Evolutionary conservation across 306 rosid genomes (phyloP), one percentile per base, ranked within the genome.

Genomic region (Cotoneaster glaucophyllus): DNA sequence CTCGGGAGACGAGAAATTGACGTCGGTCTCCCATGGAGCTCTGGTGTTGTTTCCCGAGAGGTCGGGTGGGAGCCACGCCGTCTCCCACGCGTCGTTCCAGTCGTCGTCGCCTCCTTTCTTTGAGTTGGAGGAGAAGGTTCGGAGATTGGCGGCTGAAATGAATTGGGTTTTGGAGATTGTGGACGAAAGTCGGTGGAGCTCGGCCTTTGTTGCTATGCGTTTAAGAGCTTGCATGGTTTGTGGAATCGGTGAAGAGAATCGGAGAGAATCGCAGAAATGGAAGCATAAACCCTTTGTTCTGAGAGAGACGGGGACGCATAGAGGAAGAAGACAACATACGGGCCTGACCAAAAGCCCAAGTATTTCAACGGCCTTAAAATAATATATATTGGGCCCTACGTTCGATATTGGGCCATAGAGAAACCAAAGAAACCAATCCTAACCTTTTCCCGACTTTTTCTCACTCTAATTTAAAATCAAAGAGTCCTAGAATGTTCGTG

Each of bases 11-110:
- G 82, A 37, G 81, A 88, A 90, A 75, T 84, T 90, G 52, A 89
- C 93, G 64, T 90, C 98, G 21, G 63, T 61, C 81, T 95, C 97
- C 98, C 97, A 95, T 25, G 97, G 93, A 21, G 96, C 87, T 28
- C 88, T 85, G 32, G 62, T 31, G 37, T 75, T 48, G 79, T 80
- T 87, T 6, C 85, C 84, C 14, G 86, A 81, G 29, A 90, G 80
- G 64, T 92, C 97, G 67, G 90, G 96, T 21, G 98, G 98, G 1
- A 95, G 82, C 98, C 98, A 95, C 43, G 98, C 95, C 2, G 96
- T 80, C 63, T 92, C 98, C 98, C 98, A 95, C 0, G 98, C 89
- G 31, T 89, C 92, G 37, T 95, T 95, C 98, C 97, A 95, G 58
- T 92, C 96, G 39, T 90, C 93, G 58, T 88, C 92, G 79, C 21